Percentiles rank a stretch among this genome's conserved stretches.
These are phyloP conservation scores for Starmera amethionina DNA, from an alignment of 805 yeast species.

Conservation along the genomic window DNA sequence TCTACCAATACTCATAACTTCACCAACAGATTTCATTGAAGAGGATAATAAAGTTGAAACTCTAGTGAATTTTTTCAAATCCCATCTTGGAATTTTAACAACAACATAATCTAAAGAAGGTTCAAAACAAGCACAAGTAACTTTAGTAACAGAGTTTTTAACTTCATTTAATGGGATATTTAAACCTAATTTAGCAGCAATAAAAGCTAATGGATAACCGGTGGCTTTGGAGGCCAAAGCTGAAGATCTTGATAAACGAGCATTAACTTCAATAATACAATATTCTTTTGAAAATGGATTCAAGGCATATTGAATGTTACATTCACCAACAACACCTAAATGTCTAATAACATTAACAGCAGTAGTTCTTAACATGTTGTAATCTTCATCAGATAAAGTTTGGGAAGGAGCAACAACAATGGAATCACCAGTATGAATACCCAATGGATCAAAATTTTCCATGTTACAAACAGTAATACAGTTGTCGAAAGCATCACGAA, in stretches of 20 bases:
- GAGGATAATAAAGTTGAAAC: constrained; percentile 83
- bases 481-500: constrained; percentile 93
- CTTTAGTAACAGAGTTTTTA: constrained; percentile 85
- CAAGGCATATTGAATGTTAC: constrained; percentile 95
- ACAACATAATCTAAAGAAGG: constrained; percentile 96
- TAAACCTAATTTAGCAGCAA: constrained; percentile 94
- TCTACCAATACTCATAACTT: constrained; percentile 96
- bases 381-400: constrained; percentile 92
- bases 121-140: constrained; percentile 94
- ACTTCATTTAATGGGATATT: constrained; percentile 88
- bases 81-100: constrained; percentile 98
- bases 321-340: constrained; percentile 98
- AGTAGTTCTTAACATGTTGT: constrained; percentile 95
- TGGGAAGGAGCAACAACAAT: constrained; percentile 98
- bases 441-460: constrained; percentile 98
- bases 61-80: constrained; percentile 87
- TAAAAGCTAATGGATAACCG: constrained; percentile 95
- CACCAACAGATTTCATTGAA: constrained; percentile 98
- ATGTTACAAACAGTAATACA: constrained; percentile 98
- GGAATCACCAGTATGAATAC: constrained; percentile 98
- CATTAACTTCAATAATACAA: constrained; percentile 96
- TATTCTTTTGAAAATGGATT: constrained; percentile 91
- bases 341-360: constrained; percentile 97
- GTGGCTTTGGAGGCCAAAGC: constrained; percentile 98
- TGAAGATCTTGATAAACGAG: constrained; percentile 96